phyloP scores from a whole-genome alignment of 176 grass and related monocot genomes.

The Aegilops speltoides region DNA sequence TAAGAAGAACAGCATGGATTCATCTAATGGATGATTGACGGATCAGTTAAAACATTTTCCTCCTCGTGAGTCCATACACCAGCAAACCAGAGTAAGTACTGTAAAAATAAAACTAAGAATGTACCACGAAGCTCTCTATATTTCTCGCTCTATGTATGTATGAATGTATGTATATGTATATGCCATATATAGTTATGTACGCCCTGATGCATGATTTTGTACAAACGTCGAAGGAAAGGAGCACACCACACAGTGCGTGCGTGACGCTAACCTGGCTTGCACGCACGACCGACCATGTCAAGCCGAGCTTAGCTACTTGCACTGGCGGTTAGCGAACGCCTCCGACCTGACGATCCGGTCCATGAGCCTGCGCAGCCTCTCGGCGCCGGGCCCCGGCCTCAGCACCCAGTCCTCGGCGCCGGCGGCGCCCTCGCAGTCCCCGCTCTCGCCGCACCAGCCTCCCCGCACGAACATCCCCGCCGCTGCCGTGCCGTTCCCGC shows the following conservation, averaged over 20 bases:
- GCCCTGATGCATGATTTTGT: constrained; percentile 7
- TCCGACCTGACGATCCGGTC: constrained; percentile 49
- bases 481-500: constrained; percentile 13
- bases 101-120: not conserved
- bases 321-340: constrained; percentile 49
- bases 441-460: constrained; percentile 36
- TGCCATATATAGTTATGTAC: not conserved
- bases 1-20: not conserved
- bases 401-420: constrained; percentile 43
- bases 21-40: not conserved
- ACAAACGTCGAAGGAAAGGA: not conserved
- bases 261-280: not conserved
- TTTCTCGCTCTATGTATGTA: not conserved
- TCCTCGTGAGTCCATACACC: not conserved
- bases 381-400: constrained; percentile 34
- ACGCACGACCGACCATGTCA: not conserved
- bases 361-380: constrained; percentile 38
- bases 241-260: not conserved
- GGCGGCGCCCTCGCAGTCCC: not conserved
- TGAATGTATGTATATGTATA: not conserved
- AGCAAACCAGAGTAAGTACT: not conserved
- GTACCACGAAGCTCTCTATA: not conserved
- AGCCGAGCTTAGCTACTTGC: constrained; percentile 26
- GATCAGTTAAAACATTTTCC: not conserved
- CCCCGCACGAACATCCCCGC: constrained; percentile 20